Evolutionary conservation across 2,329 filamentous ascomycete species (phyloP).

Genomic region (Xylaria sp.): DNA sequence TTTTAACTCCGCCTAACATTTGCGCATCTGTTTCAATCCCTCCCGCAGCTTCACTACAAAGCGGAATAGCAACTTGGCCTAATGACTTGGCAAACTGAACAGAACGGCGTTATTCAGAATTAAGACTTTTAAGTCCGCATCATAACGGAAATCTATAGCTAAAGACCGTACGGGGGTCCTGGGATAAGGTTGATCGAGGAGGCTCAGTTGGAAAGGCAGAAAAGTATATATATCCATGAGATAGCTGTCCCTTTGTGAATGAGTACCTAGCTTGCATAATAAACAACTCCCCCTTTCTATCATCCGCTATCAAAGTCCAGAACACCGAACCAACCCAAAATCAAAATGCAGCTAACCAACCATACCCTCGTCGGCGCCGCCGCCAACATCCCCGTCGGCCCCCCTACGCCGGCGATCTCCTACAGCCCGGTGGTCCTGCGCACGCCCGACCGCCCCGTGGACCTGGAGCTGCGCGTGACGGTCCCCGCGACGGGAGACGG

Average conservation of each 20-base stretch:
- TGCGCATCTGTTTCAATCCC: background rate
- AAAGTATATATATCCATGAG: background rate
- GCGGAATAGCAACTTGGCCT: too few relatives aligned
- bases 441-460: conserved; percentile 29
- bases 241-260: too few relatives aligned
- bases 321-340: background rate
- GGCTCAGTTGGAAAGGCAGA: background rate
- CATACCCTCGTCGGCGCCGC: conserved; percentile 35
- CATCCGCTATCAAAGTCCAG: too few relatives aligned
- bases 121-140: background rate
- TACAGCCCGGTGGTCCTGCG: conserved; percentile 37
- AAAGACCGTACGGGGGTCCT: background rate
- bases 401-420: conserved; percentile 36
- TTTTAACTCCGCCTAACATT: background rate
- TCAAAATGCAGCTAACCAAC: conserved; percentile 18
- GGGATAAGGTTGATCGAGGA: background rate
- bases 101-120: background rate
- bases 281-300: too few relatives aligned
- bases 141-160: background rate
- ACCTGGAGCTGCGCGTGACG: conserved; percentile 42
- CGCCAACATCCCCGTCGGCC: conserved; percentile 38
- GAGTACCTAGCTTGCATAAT: too few relatives aligned
- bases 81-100: background rate
- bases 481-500: conserved; percentile 36
- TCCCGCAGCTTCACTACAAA: background rate